Evolutionary conservation across 2,329 filamentous ascomycete genomes (phyloP).

Genomic region (Bipolaris bicolor): DNA sequence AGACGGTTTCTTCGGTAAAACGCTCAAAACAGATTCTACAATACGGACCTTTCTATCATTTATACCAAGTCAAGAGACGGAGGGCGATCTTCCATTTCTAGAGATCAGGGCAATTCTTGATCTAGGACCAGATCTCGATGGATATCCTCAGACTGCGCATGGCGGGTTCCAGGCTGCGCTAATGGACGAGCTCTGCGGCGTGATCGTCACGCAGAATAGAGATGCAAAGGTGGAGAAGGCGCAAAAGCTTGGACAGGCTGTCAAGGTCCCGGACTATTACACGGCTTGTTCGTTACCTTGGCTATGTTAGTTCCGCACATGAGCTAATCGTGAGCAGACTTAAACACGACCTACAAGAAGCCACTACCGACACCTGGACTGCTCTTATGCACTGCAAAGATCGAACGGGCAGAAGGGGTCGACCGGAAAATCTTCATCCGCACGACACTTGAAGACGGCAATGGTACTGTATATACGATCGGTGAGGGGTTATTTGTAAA

Average conservation of each 20-base stretch:
- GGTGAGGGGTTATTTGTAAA: conserved; percentile 62
- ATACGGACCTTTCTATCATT: conserved; percentile 48
- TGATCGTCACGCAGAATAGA: conserved; percentile 55
- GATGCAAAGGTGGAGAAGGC: conserved; percentile 26
- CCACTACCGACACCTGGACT: conserved; percentile 60
- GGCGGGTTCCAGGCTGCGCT: conserved; percentile 64
- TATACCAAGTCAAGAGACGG: conserved; percentile 24
- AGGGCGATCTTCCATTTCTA: conserved; percentile 31
- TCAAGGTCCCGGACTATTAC: conserved; percentile 27
- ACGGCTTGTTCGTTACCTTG: conserved; percentile 43
- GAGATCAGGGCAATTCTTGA: conserved; percentile 51
- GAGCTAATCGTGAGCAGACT: conserved; percentile 41
- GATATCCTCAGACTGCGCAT: conserved; percentile 60
- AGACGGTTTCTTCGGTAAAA: conserved; percentile 61
- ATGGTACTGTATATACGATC: conserved; percentile 56
- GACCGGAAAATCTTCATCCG: conserved; percentile 62
- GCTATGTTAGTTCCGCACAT: background rate
- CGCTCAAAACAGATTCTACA: conserved; percentile 59
- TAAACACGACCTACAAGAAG: conserved; percentile 62
- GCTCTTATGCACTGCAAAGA: conserved; percentile 55
- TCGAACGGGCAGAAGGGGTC: conserved; percentile 57
- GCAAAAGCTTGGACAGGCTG: conserved; percentile 9
- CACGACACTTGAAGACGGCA: conserved; percentile 58
- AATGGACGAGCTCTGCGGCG: conserved; percentile 65
- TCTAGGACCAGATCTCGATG: conserved; percentile 62